Evolutionary conservation across 1,284 basidiomycete species (phyloP), one percentile per base, ranked within the genome.

Genomic region (Spongispora temasekensis): DNA sequence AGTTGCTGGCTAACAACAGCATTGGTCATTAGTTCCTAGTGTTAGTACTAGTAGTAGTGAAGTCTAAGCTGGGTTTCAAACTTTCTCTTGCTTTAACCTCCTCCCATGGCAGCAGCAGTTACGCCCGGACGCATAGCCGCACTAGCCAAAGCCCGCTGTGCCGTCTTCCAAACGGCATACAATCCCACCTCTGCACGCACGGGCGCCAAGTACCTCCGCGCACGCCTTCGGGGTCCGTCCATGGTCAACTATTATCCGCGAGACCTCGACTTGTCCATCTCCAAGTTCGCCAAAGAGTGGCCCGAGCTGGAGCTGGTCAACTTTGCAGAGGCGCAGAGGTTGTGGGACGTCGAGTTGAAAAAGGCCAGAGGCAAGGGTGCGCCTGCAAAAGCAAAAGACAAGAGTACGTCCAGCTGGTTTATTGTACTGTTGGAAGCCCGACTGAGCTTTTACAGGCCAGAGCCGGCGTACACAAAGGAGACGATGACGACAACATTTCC

Each of bases 161-260:
- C 81, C 30, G 85, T 97, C 58, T 96, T 96, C 73, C 85, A 93
- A 72, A 95, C 93, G 6, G 81, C 89, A 3, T 93, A 90, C 75
- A 96, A 95, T 75, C 93, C 93, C 0, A 83, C 82, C 5, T 86
- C 85, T 46, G 72, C 84, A 8, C 88, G 94, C 28, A 94, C 90
- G 1, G 94, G 94, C 34, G 87, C 91, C 23, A 95, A 95, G 76
- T 92, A 95, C 78, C 84, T 95, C 53, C 86, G 88, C 42, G 79
- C 82, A 30, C 82, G 88, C 8, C 83, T 95, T 35, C 84, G 86
- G 2, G 93, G 93, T 1, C 91, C 91, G 0, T 81, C 89, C 52
- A 89, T 95, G 85, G 73, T 88, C 65, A 77, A 83, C 19, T 96
- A 95, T 79, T 93, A 93, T 75, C 90, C 90, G 0, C 74, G 77